These are phyloP conservation scores for Leccinum aurantiacum DNA, from an alignment of 768 basidiomycete species.

Conservation along the genomic window DNA sequence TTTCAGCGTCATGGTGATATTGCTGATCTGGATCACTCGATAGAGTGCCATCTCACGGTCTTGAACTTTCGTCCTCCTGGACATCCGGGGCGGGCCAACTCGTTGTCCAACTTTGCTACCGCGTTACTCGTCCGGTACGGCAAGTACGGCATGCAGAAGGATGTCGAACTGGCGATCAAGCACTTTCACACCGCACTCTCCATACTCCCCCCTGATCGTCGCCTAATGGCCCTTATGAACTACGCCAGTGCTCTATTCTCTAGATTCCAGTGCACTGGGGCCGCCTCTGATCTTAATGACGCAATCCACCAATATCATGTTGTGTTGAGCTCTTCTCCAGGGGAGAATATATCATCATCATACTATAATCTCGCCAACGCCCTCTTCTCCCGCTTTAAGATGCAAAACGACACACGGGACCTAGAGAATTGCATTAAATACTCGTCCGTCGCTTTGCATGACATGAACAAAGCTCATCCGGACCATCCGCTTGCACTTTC, in stretches of 20 bases:
- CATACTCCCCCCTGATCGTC: conserved; percentile 18
- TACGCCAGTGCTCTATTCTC: conserved; percentile 31
- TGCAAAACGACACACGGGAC: conserved; percentile 19
- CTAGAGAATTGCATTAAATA: conserved; percentile 25
- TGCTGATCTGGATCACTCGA: conserved; percentile 28
- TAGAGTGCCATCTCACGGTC: conserved; percentile 28
- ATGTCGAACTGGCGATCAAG: conserved; percentile 32
- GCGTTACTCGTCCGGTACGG: conserved; percentile 30
- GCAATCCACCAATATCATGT: conserved; percentile 27
- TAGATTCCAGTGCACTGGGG: conserved; percentile 25
- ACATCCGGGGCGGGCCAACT: conserved; percentile 25
- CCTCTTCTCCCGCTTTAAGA: conserved; percentile 30
- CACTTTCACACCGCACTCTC: conserved; percentile 24
- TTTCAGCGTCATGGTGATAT: conserved; percentile 28
- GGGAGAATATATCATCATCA: conserved; percentile 20
- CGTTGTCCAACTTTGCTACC: conserved; percentile 31
- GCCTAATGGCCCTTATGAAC: conserved; percentile 27
- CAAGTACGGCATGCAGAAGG: conserved; percentile 20
- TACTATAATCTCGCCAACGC: conserved; percentile 34
- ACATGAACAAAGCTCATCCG: conserved; percentile 15
- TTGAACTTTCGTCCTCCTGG: conserved; percentile 28
- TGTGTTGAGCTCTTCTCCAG: conserved; percentile 18
- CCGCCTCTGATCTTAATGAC: conserved; percentile 20
- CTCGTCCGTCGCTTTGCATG: conserved; percentile 19
- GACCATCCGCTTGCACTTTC: conserved; percentile 20